phyloP scores from a whole-genome alignment of 306 rosid genomes.

The Trichosanthes cucumerina region DNA sequence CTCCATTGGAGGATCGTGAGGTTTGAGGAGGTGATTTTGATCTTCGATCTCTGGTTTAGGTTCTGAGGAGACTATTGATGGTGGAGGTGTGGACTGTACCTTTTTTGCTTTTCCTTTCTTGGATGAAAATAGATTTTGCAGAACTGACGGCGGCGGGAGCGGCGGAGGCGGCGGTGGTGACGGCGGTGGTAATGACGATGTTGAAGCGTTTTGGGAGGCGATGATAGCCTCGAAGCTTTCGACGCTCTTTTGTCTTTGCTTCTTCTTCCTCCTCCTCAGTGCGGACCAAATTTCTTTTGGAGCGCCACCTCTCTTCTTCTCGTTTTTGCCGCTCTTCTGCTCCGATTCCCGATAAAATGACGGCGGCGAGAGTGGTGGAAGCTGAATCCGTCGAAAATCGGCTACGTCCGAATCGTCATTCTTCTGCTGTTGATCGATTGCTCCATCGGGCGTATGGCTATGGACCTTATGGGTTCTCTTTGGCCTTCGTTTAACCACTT shows the following conservation, averaged over 20 bases:
- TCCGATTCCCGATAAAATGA: constrained; percentile 16
- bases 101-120: constrained; percentile 45
- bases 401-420: neutral
- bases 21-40: constrained; percentile 13
- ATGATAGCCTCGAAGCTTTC: constrained; percentile 40
- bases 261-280: constrained; percentile 45
- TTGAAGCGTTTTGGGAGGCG: constrained; percentile 15
- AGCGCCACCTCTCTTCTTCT: constrained; percentile 36
- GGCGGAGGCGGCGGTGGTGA: constrained; percentile 24
- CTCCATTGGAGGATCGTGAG: constrained; percentile 10
- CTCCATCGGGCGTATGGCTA: neutral
- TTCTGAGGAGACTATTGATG: constrained; percentile 16
- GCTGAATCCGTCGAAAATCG: constrained; percentile 3
- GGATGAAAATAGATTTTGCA: constrained; percentile 32
- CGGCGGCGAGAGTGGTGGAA: constrained; percentile 10
- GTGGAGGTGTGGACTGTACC: constrained; percentile 12
- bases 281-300: constrained; percentile 46
- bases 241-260: constrained; percentile 45
- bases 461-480: constrained; percentile 25
- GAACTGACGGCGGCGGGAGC: constrained; percentile 37
- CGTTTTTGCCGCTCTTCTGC: constrained; percentile 23
- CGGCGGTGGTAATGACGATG: constrained; percentile 13
- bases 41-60: constrained; percentile 15
- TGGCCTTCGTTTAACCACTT: constrained; percentile 4
- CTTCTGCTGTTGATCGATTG: neutral